A percentile compares a stretch with the other conserved stretches of the same genome.
These are phyloP conservation scores for Colletotrichum melonis DNA, from an alignment of 2,329 filamentous ascomycete species.

Conservation along the genomic window DNA sequence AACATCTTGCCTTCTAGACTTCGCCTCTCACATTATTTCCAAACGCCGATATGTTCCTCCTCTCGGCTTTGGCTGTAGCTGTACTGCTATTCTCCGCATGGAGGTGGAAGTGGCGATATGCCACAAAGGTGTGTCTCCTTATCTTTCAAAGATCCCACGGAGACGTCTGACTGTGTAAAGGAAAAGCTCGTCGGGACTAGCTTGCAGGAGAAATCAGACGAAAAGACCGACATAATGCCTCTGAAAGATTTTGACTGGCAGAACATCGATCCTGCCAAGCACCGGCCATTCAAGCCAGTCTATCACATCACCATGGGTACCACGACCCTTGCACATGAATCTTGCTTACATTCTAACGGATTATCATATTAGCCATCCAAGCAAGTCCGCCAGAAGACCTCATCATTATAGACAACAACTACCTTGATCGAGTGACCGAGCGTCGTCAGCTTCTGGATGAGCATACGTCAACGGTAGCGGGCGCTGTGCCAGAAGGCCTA, in stretches of 20 bases:
- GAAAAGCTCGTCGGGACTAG: not conserved
- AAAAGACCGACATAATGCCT: slow-evolving; percentile 38
- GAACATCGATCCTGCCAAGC: slow-evolving; percentile 48
- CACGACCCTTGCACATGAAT: slow-evolving; percentile 7
- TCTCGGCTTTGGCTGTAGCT: slow-evolving; percentile 10
- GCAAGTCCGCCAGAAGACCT: slow-evolving; percentile 59
- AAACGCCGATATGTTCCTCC: slow-evolving; percentile 10
- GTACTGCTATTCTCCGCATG: slow-evolving; percentile 2
- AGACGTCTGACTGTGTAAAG: not conserved
- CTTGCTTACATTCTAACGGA: slow-evolving; percentile 14
- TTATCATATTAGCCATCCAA: slow-evolving; percentile 50
- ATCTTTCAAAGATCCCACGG: not conserved
- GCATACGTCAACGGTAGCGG: slow-evolving; percentile 54
- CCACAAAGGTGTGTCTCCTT: not conserved
- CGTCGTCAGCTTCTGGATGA: slow-evolving; percentile 52
- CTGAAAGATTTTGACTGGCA: slow-evolving; percentile 53
- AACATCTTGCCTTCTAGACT: not conserved
- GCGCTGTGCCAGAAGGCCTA: slow-evolving; percentile 52
- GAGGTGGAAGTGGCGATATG: slow-evolving; percentile 7
- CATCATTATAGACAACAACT: slow-evolving; percentile 64
- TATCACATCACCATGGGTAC: slow-evolving; percentile 68
- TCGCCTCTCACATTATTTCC: not conserved
- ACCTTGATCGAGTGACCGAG: slow-evolving; percentile 54
- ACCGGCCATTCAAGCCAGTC: slow-evolving; percentile 62
- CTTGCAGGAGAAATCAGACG: not conserved